Base-by-base conservation (phyloP, 2,329 filamentous ascomycete species). In the Reticulascus tulasneorum region DNA sequence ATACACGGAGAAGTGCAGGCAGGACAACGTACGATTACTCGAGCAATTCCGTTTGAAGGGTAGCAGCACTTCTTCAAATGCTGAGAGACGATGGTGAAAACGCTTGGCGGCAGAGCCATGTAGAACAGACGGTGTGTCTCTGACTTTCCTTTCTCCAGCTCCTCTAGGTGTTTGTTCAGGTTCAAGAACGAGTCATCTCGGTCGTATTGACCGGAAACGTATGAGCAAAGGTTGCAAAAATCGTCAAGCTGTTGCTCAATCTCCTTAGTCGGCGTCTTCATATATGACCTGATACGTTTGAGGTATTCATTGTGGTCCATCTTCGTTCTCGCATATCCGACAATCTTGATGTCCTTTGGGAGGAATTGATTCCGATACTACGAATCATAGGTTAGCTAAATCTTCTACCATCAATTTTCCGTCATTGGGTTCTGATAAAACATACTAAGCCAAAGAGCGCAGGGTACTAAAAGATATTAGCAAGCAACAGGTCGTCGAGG, bases 281-380 rank as follows among this genome's bases (percentile, higher is more conserved):
- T 98, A 72, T 96, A 94, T 43, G 89, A 95, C 69, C 86, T 91
- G 67, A 98, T 89, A 51, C 93, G 81, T 69, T 84, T 86, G 60
- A 97, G 77, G 72, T 86, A 97, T 66, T 98, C 93, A 47, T 88
- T 82, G 57, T 91, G 89, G 70, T 97, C 90, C 93, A 98, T 98
- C 76, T 96, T 96, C 53, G 93, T 98, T 62, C 93, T 84, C 55
- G 93, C 93, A 87, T 98, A 98, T 73, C 93, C 93, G 56, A 98
- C 82, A 61, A 98, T 96, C 66, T 82, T 86, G 67, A 95, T 89
- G 66, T 94, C 89, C 69, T 94, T 94, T 54, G 82, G 93, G 33
- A 98, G 86, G 73, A 97, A 98, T 68, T 96, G 91, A 74, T 98
- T 98, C 61, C 93, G 88, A 73, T 91, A 95, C 90, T 95, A 59